Percentiles rank a stretch among this genome's conserved stretches.
phyloP scores from a whole-genome alignment of 2,329 filamentous ascomycete genomes.

The Lomentospora prolificans region DNA sequence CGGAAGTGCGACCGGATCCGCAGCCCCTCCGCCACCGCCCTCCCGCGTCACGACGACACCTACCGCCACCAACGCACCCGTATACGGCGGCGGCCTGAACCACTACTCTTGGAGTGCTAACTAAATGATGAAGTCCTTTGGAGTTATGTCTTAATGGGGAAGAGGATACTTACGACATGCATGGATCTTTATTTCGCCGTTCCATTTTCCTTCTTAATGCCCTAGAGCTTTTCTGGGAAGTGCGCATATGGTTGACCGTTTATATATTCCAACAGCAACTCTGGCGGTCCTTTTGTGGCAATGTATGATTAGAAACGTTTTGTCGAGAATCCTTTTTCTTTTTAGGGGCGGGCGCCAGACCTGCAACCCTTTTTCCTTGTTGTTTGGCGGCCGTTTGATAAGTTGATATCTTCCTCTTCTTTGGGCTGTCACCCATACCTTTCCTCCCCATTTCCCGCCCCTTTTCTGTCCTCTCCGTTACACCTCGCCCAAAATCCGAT shows the following conservation, averaged over 20 bases:
- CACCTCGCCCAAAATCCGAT: no score
- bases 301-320: background rate
- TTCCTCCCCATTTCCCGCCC: no score
- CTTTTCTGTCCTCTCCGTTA: no score
- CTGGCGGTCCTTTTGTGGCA: background rate
- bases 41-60: slow-evolving; percentile 16
- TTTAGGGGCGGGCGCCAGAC: background rate
- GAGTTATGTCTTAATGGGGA: background rate
- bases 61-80: slow-evolving; percentile 10
- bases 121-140: slow-evolving; percentile 3
- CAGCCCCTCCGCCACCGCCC: slow-evolving; percentile 23
- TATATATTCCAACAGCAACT: no score
- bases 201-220: background rate
- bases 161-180: slow-evolving; percentile 2
- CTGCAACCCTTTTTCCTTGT: no score
- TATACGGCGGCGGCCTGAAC: slow-evolving; percentile 34
- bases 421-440: no score
- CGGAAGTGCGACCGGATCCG: slow-evolving; percentile 18
- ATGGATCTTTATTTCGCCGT: background rate
- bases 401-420: no score
- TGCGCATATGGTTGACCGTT: no score
- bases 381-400: no score
- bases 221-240: background rate
- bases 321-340: background rate
- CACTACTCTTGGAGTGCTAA: slow-evolving; percentile 50